Conservation (phyloP, 805 yeast genomes). For the Saccharomycopsis schoenii region DNA sequence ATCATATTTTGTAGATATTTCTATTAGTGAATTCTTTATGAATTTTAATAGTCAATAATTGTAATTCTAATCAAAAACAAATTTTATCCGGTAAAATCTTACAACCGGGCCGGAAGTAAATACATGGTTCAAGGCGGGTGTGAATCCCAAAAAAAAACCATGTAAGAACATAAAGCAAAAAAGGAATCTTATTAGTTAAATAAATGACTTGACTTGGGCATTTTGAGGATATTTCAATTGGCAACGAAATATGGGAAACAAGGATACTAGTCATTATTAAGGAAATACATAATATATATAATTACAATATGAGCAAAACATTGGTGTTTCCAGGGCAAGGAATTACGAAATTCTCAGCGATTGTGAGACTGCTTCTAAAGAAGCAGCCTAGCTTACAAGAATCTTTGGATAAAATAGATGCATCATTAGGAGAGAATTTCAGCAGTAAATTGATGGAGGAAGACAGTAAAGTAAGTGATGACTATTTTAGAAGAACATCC, state of each 20-base stretch:
- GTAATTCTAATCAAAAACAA: too few species aligned
- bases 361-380: slow-evolving; percentile 4
- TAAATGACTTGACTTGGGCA: too few species aligned
- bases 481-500: slow-evolving; percentile 11
- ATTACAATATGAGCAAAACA: slow-evolving; percentile 6
- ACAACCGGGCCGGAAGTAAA: too few species aligned
- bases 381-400: slow-evolving; percentile 1
- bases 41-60: too few species aligned
- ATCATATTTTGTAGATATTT: too few species aligned
- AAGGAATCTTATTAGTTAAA: too few species aligned
- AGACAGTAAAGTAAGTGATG: not conserved
- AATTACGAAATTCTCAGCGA: slow-evolving; percentile 8
- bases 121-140: too few species aligned
- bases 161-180: too few species aligned
- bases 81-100: too few species aligned
- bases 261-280: not conserved
- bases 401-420: slow-evolving; percentile 2
- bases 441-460: not conserved
- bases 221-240: not conserved
- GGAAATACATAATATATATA: not conserved
- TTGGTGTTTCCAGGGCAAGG: slow-evolving; percentile 18
- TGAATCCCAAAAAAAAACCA: too few species aligned
- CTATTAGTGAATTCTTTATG: too few species aligned
- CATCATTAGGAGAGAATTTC: slow-evolving; percentile 1
- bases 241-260: not conserved